phyloP scores from a whole-genome alignment of 208 protist species.

The Trypanosoma conorhini region DNA sequence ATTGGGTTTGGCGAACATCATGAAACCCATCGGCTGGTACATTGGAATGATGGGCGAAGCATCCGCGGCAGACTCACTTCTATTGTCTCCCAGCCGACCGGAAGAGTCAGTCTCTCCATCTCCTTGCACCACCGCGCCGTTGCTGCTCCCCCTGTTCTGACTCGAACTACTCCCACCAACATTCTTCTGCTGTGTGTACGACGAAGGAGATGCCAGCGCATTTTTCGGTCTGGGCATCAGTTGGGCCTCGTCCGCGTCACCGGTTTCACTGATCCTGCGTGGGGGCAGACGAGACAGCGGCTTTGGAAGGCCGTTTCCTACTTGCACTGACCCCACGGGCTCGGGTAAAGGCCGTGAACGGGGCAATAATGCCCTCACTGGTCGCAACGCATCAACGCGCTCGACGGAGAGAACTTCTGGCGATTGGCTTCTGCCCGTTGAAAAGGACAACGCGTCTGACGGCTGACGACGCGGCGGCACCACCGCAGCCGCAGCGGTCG shows the following conservation, averaged over 20 bases:
- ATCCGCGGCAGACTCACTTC: not conserved
- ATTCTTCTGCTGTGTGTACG: not conserved
- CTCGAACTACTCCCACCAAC: not conserved
- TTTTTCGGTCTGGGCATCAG: slow-evolving; percentile 20
- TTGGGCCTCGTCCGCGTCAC: not conserved
- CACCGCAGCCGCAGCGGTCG: not conserved
- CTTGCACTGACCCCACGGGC: not conserved
- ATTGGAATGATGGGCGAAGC: slow-evolving; percentile 2
- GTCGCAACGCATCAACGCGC: not conserved
- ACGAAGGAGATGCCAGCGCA: not conserved
- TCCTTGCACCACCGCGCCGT: not conserved
- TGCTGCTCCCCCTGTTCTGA: not conserved
- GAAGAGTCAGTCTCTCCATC: not conserved
- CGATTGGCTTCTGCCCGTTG: not conserved
- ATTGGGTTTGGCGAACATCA: not conserved
- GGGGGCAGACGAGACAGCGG: slow-evolving; percentile 9
- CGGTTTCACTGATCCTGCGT: slow-evolving; percentile 1
- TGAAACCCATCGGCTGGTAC: slow-evolving; percentile 12
- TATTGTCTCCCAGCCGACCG: not conserved
- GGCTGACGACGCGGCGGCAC: not conserved
- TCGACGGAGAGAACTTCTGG: slow-evolving; percentile 14
- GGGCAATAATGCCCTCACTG: not conserved
- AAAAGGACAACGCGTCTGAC: not conserved
- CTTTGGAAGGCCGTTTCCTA: not conserved
- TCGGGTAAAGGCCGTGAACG: not conserved